Evolutionary conservation across 345 rosid species (phyloP), one percentile per base, ranked within the genome.

Genomic region (Barbarea vulgaris): DNA sequence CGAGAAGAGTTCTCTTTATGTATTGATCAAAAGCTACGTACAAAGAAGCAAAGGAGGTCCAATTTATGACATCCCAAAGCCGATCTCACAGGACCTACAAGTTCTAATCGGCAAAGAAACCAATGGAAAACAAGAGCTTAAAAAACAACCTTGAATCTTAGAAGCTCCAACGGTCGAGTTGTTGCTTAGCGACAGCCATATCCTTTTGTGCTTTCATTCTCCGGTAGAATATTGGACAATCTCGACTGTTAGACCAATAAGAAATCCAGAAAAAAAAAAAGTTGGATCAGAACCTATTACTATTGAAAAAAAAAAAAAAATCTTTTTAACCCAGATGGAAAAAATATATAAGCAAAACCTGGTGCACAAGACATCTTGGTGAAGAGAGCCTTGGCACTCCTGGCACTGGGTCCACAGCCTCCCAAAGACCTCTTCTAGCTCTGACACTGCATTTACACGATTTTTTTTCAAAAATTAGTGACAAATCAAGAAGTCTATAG

Each of bases 331-430:
- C 9, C 1, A 22, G 18, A 36, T 22, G 6, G 21, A 21, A 56
- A 30, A 9, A 19, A 14, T 12, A 36, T 58, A 42, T n/a, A 53
- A 34, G 48, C 62, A 62, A 77, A 77, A 95, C 99, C 98, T 90
- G 24, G 98, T 90, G 80, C 99, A 95, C 33, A 92, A 94, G 47
- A 95, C 97, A 83, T 95, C 97, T 85, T 92, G 98, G 82, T 92
- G 99, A 78, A 95, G 99, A 58, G 98, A 95, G 61, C 98, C 98
- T 80, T 90, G 98, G 80, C 99, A 95, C 68, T 92, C 99, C 75
- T 95, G 98, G 75, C 99, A 95, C 79, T 95, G 98, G 0, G 97
- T 91, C 99, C 98, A 92, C 18, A 92, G 77, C 81, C 85, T 92
- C 65, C 97, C 93, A 81, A 92, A 90, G 60, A 90, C 85, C 75